phyloP scores from a whole-genome alignment of 208 protist species.

The Porcisia deanei region DNA sequence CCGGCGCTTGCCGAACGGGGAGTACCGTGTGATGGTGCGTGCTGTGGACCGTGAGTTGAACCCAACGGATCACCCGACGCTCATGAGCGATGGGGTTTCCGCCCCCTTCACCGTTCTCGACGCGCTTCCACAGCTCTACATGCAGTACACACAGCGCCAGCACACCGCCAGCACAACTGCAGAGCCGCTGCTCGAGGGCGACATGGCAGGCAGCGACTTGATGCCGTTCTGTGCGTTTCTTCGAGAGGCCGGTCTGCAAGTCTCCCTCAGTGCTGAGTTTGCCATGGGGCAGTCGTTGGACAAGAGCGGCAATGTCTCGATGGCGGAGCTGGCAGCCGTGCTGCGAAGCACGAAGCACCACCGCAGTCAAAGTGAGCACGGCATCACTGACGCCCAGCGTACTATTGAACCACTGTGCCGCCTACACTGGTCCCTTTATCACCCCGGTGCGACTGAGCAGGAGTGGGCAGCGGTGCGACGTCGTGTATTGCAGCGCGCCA shows the following conservation, averaged over 20 bases:
- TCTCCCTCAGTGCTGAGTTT: slow-evolving; percentile 79
- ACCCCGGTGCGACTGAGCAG: slow-evolving; percentile 68
- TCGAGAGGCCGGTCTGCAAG: slow-evolving; percentile 69
- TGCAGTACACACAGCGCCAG: slow-evolving; percentile 45
- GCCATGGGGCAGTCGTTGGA: slow-evolving; percentile 73
- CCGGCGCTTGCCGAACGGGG: slow-evolving; percentile 49
- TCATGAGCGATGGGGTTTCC: slow-evolving; percentile 63
- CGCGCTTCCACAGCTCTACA: slow-evolving; percentile 64
- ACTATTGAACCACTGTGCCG: slow-evolving; percentile 51
- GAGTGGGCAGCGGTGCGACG: slow-evolving; percentile 82
- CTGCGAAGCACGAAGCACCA: slow-evolving; percentile 53
- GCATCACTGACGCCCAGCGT: slow-evolving; percentile 59
- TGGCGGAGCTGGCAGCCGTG: slow-evolving; percentile 42
- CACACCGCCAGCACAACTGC: background rate
- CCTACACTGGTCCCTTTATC: slow-evolving; percentile 76
- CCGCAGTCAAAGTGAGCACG: slow-evolving; percentile 46
- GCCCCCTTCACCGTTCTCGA: slow-evolving; percentile 67
- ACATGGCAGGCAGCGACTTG: slow-evolving; percentile 46
- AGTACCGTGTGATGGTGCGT: slow-evolving; percentile 81
- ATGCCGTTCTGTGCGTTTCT: slow-evolving; percentile 74
- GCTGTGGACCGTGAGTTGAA: slow-evolving; percentile 50
- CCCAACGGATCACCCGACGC: slow-evolving; percentile 33
- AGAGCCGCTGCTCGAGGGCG: slow-evolving; percentile 12
- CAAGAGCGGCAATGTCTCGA: slow-evolving; percentile 48
- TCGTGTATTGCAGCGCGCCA: slow-evolving; percentile 55